These are phyloP conservation scores for Rhododendron mucronatum DNA, from an alignment of 148 eudicot genomes.

Conservation along the genomic window DNA sequence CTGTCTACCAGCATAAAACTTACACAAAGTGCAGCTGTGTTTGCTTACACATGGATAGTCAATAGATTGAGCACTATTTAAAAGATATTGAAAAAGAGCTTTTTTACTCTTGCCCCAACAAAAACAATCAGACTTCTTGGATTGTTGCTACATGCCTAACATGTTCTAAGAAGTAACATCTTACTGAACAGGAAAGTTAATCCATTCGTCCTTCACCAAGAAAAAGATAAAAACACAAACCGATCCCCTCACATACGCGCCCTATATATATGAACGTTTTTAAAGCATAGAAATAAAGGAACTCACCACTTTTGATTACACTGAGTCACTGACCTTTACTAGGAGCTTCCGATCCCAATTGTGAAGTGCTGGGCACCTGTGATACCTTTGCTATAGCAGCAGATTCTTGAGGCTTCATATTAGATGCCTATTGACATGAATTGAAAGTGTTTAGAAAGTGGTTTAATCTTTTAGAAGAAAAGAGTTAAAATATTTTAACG, in stretches of 20 bases:
- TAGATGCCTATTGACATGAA: constrained; percentile 45
- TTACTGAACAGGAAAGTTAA: neutral
- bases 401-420: constrained; percentile 45
- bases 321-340: constrained; percentile 39
- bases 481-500: neutral
- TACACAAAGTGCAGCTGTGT: neutral
- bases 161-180: neutral
- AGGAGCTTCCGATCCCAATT: constrained; percentile 37
- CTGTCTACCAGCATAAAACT: neutral
- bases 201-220: neutral
- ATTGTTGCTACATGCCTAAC: neutral
- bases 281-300: constrained; percentile 8
- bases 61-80: neutral
- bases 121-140: neutral
- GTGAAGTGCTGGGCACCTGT: constrained; percentile 49
- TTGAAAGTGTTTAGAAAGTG: neutral
- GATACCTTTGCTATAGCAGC: constrained; percentile 46
- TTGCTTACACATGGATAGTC: neutral
- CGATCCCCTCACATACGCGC: neutral
- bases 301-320: neutral
- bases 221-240: neutral
- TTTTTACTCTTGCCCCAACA: neutral
- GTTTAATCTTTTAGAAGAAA: neutral
- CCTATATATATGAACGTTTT: neutral
- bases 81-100: neutral